Evolutionary conservation across 345 rosid genomes (phyloP), one percentile per base, ranked within the genome.

Genomic region (Rhodamnia argentea): DNA sequence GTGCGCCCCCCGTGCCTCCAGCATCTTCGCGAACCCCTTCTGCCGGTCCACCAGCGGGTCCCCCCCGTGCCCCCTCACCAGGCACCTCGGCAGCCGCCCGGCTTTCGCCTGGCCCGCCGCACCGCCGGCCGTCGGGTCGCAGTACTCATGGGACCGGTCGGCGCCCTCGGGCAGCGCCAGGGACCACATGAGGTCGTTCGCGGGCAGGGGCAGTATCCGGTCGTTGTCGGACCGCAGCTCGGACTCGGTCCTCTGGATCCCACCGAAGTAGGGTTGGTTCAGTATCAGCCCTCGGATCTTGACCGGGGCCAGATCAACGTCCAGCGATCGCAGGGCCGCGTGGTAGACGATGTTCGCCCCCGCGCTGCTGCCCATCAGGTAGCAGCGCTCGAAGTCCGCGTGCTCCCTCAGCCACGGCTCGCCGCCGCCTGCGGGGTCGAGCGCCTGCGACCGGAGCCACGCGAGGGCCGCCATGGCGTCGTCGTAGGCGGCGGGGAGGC

Each of bases 401-500:
- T 64, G 59, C 14, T 94, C 92, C 87, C 86, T 91, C 75, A 97
- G 37, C 98, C 99, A 95, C 15, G 94, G 86, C 52, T 97, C 98
- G 27, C 89, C 92, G 83, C 75, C 59, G 87, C n/a, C n/a, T n/a
- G 18, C 75, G 5, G 56, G 87, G 13, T 54, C 82, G 40, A 26
- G 27, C 44, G 96, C 97, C 89, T 96, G 98, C 40, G 92, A 86
- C 14, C 92, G 91, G 84, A 93, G 90, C 99, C 99, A 97, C 83
- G 40, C 57, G 86, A 97, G 88, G 7, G 97, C 89, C 10, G 95
- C 97, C 57, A 91, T 59, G 29, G 95, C 96, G 83, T 97, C 99
- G 2, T 94, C 96, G 90, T 94, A 97, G 32, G 98, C 97, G 3
- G 96, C 97, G 3, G 99, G 99, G 82, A 97, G 99, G 86, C 96